phyloP scores from a whole-genome alignment of 768 basidiomycete species.

The Tylopilus felleus region DNA sequence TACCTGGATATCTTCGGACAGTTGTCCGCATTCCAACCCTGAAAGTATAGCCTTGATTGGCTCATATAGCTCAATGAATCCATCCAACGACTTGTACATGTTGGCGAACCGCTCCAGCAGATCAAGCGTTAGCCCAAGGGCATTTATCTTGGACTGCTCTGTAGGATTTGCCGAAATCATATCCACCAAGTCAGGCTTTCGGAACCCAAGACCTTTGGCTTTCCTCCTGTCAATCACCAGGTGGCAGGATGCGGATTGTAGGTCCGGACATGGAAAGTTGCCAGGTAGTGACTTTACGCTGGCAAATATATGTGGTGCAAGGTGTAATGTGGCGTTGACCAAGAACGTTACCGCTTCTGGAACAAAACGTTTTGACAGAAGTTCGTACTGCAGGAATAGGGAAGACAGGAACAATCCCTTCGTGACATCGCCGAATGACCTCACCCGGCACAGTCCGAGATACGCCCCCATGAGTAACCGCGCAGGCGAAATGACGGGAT shows the following conservation, averaged over 20 bases:
- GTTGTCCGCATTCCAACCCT: conserved; percentile 41
- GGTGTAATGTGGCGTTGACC: conserved; percentile 63
- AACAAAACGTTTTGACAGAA: conserved; percentile 77
- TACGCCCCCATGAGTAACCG: conserved; percentile 90
- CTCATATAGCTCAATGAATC: conserved; percentile 81
- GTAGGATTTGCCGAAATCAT: conserved; percentile 36
- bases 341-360: conserved; percentile 90
- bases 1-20: conserved; percentile 60
- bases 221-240: conserved; percentile 40
- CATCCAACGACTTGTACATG: conserved; percentile 72
- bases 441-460: conserved; percentile 77
- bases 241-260: conserved; percentile 46
- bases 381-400: conserved; percentile 81
- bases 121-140: conserved; percentile 59
- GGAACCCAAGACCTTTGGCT: conserved; percentile 37
- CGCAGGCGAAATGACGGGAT: conserved; percentile 83
- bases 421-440: conserved; percentile 69
- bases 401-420: conserved; percentile 90
- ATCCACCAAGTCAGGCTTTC: conserved; percentile 45
- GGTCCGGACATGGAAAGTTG: conserved; percentile 69
- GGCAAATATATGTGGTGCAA: conserved; percentile 62
- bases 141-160: conserved; percentile 71
- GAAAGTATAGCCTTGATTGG: conserved; percentile 63
- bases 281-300: conserved; percentile 55
- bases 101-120: conserved; percentile 69